phyloP scores from a whole-genome alignment of 176 grass and related monocot species.

The Avena atlantica region DNA sequence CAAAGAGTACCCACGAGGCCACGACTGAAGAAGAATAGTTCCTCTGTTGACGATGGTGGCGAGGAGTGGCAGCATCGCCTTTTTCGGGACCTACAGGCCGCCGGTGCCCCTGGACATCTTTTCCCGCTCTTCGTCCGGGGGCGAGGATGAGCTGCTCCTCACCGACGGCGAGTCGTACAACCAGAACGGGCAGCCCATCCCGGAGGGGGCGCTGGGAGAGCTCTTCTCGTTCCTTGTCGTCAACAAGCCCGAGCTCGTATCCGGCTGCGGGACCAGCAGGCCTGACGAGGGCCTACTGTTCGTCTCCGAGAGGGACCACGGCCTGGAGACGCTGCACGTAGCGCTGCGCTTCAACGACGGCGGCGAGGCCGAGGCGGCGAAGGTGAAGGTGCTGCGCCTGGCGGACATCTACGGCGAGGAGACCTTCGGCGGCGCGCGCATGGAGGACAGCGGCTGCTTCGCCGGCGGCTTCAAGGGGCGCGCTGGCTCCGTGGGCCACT shows the following conservation, averaged over 20 bases:
- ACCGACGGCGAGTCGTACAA: conserved; percentile 47
- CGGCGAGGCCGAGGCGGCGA: too few relatives aligned
- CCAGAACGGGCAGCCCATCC: conserved; percentile 29
- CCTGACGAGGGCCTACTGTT: conserved; percentile 40
- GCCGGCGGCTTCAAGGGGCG: conserved; percentile 23
- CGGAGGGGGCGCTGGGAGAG: neutral
- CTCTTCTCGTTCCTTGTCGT: neutral
- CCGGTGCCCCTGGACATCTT: conserved; percentile 46
- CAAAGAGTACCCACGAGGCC: too few relatives aligned
- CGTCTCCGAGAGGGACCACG: conserved; percentile 50
- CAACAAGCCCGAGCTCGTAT: conserved; percentile 16
- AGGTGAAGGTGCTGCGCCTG: neutral
- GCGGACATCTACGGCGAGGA: conserved; percentile 28
- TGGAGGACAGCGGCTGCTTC: conserved; percentile 1
- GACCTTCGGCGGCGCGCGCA: conserved; percentile 15
- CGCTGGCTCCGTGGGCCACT: neutral
- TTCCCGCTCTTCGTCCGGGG: too few relatives aligned
- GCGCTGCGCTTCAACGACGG: too few relatives aligned
- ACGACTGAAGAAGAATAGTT: too few relatives aligned
- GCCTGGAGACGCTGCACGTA: conserved; percentile 53
- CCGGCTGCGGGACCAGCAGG: neutral
- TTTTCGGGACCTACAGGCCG: conserved; percentile 48
- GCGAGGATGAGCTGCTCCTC: conserved; percentile 16
- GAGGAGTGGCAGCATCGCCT: conserved; percentile 49
- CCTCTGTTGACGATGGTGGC: neutral